Evolutionary conservation across 2,329 filamentous ascomycete genomes (phyloP).

Genomic region (Arthrobotrys musiformis): DNA sequence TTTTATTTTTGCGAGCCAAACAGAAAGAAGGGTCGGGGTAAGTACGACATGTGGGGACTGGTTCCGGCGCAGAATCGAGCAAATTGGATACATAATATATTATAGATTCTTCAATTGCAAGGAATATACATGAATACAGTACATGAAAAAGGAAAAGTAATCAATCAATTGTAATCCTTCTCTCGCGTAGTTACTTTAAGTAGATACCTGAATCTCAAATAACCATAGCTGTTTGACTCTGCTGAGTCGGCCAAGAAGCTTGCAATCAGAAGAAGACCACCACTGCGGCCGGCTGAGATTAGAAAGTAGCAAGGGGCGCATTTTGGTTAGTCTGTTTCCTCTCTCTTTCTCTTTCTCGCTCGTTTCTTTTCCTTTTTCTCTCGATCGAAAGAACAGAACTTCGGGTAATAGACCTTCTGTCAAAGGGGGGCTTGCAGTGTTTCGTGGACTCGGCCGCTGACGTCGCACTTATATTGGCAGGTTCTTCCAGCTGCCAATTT

Average conservation of each 20-base stretch:
- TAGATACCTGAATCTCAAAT: conserved; percentile 1
- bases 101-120: conserved; percentile 1
- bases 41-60: too few species aligned
- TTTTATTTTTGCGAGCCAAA: neutral
- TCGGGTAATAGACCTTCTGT: neutral
- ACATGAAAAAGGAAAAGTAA: neutral
- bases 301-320: conserved; percentile 16
- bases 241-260: neutral
- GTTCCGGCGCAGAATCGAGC: neutral
- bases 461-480: conserved; percentile 18
- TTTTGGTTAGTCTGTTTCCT: neutral
- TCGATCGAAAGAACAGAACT: neutral
- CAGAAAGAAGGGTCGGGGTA: neutral
- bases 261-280: neutral
- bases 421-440: conserved; percentile 12
- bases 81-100: neutral
- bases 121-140: too few species aligned
- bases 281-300: conserved; percentile 8
- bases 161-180: neutral
- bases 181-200: neutral
- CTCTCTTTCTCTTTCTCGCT: neutral
- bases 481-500: neutral
- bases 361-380: neutral
- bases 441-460: conserved; percentile 3
- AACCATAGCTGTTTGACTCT: neutral